Percentiles rank a stretch among this genome's conserved stretches.
Evolutionary conservation across 1,139 yeast species (phyloP).

Genomic region (Pichia sp.): DNA sequence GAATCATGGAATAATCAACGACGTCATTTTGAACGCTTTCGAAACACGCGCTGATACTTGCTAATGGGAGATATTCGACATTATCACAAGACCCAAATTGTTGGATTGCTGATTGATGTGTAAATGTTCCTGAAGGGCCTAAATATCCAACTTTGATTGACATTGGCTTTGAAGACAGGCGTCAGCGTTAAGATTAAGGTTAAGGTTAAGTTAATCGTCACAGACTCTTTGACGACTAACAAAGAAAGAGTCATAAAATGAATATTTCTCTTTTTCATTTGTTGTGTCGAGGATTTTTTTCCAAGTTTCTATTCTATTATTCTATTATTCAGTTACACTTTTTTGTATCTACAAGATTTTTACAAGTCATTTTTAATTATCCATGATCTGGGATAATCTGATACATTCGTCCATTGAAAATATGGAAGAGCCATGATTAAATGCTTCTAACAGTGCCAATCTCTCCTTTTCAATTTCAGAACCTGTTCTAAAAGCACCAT

Average conservation of each 20-base stretch:
- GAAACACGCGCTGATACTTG: slow-evolving; percentile 59
- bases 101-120: slow-evolving; percentile 84
- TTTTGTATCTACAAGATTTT: too few species aligned
- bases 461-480: slow-evolving; percentile 36
- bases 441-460: slow-evolving; percentile 49
- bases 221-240: too few species aligned
- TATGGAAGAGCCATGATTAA: slow-evolving; percentile 57
- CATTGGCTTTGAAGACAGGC: not conserved
- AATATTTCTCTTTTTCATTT: too few species aligned
- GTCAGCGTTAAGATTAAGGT: too few species aligned
- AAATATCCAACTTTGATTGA: slow-evolving; percentile 50
- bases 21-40: slow-evolving; percentile 33
- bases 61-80: slow-evolving; percentile 33
- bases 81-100: slow-evolving; percentile 33
- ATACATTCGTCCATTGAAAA: slow-evolving; percentile 65
- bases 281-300: too few species aligned
- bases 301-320: too few species aligned
- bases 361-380: slow-evolving; percentile 25
- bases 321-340: too few species aligned
- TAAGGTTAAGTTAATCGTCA: too few species aligned
- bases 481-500: slow-evolving; percentile 53
- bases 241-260: too few species aligned
- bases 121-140: slow-evolving; percentile 88
- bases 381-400: slow-evolving; percentile 65
- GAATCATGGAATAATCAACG: slow-evolving; percentile 74